Evolutionary conservation across 148 eudicot genomes (phyloP).

Genomic region (Pharnaceum exiguum): DNA sequence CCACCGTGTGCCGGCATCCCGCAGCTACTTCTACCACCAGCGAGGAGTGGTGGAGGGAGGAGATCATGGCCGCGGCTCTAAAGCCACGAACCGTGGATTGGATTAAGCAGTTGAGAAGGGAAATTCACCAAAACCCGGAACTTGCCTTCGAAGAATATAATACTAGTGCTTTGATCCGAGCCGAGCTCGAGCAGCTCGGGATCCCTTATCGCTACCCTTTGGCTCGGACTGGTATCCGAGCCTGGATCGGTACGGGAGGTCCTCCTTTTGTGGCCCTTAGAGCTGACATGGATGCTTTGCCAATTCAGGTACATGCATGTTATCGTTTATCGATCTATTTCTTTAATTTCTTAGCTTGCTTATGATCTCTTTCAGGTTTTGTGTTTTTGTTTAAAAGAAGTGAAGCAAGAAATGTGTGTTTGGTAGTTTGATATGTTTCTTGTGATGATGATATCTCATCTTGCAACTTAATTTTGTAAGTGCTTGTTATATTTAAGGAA

Average conservation of each 20-base stretch:
- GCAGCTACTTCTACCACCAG: no score
- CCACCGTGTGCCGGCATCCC: no score
- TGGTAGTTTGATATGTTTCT: no score
- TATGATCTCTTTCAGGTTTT: not conserved
- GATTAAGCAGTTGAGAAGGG: conserved; percentile 44
- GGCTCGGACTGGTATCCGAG: conserved; percentile 62
- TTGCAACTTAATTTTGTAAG: no score
- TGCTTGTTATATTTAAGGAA: no score
- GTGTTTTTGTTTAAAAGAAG: not conserved
- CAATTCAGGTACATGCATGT: conserved; percentile 68
- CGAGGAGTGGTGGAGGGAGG: no score
- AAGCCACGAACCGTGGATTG: conserved; percentile 35
- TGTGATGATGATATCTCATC: no score
- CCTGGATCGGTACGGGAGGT: conserved; percentile 51
- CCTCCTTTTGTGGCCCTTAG: conserved; percentile 79
- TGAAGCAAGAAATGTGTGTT: no score
- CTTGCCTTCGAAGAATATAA: conserved; percentile 57
- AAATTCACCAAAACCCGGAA: conserved; percentile 64
- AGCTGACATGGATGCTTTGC: conserved; percentile 88
- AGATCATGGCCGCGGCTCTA: conserved; percentile 31
- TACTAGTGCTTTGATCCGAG: conserved; percentile 46
- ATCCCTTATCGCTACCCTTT: conserved; percentile 44
- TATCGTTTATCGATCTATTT: not conserved
- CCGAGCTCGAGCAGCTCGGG: conserved; percentile 39
- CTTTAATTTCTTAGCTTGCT: not conserved